Conservation (phyloP, 2,329 filamentous ascomycete species). For the Diplodia intermedia region DNA sequence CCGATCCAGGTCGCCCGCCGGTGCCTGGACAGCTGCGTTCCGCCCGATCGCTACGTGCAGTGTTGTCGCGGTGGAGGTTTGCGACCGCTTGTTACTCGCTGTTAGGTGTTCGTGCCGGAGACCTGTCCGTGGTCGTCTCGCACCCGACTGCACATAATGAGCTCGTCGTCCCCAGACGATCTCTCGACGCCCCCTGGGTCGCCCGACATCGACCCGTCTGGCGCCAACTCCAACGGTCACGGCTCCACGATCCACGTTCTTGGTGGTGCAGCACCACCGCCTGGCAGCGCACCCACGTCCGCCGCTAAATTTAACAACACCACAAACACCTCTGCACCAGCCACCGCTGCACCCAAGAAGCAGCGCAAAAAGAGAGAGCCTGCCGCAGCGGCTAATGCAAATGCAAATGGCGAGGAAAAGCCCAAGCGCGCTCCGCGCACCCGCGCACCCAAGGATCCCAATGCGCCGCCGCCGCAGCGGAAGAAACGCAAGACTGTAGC, state of each 20-base stretch:
- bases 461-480: constrained; percentile 52
- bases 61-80: constrained; percentile 37
- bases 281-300: constrained; percentile 40
- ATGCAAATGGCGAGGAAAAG: constrained; percentile 50
- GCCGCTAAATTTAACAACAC: constrained; percentile 36
- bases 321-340: constrained; percentile 42
- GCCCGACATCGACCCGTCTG: constrained; percentile 36
- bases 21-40: constrained; percentile 8
- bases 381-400: constrained; percentile 40
- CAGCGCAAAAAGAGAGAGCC: constrained; percentile 53
- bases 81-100: constrained; percentile 34
- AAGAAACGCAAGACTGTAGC: constrained; percentile 53
- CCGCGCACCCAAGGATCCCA: constrained; percentile 58
- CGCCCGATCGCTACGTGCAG: constrained; percentile 25
- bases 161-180: constrained; percentile 46
- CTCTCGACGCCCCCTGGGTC: constrained; percentile 48
- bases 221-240: constrained; percentile 41
- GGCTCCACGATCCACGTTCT: constrained; percentile 43
- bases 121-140: constrained; percentile 36
- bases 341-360: constrained; percentile 50
- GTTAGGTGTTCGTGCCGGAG: constrained; percentile 19
- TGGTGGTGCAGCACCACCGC: constrained; percentile 42
- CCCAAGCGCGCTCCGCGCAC: constrained; percentile 55
- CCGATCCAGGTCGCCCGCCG: constrained; percentile 21
- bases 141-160: constrained; percentile 34